Percentiles rank a stretch among this genome's conserved stretches.
Evolutionary conservation across 768 basidiomycete genomes (phyloP).

Genomic region (Amanita pallidorosea): DNA sequence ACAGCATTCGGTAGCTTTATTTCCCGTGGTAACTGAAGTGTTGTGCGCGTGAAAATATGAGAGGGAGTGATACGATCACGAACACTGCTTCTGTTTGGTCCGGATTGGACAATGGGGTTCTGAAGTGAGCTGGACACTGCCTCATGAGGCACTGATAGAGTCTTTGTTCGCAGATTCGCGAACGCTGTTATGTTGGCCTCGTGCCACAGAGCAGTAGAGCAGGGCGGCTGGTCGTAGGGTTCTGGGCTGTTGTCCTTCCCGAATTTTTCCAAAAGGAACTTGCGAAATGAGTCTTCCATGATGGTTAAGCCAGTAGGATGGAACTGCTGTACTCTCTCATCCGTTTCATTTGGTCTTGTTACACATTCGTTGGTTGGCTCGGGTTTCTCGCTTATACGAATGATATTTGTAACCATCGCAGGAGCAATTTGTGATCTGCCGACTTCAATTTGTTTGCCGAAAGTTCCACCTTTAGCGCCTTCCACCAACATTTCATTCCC

Average conservation of each 20-base stretch:
- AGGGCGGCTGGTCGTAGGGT: background rate
- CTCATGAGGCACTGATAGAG: background rate
- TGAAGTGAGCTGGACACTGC: background rate
- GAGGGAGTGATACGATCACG: constrained; percentile 20
- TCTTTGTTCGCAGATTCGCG: constrained; percentile 25
- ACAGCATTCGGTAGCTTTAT: constrained; percentile 18
- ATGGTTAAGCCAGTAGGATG: no score
- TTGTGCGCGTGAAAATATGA: constrained; percentile 32
- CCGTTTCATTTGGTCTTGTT: no score
- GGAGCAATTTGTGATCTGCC: no score
- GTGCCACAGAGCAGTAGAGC: background rate
- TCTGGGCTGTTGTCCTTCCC: background rate
- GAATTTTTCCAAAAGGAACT: background rate
- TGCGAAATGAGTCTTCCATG: no score
- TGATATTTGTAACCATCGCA: no score
- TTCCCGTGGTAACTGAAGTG: constrained; percentile 28
- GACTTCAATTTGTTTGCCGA: background rate
- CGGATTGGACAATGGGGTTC: constrained; percentile 1
- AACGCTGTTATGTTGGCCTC: constrained; percentile 15
- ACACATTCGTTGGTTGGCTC: no score
- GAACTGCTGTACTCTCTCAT: no score
- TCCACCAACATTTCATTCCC: no score
- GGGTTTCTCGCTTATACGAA: no score
- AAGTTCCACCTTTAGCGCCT: background rate
- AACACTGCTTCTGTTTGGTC: constrained; percentile 1